Percentiles rank a stretch among this genome's conserved stretches.
Conservation (phyloP, 2,329 filamentous ascomycete genomes). For the Aspergillus pseudonomiae region DNA sequence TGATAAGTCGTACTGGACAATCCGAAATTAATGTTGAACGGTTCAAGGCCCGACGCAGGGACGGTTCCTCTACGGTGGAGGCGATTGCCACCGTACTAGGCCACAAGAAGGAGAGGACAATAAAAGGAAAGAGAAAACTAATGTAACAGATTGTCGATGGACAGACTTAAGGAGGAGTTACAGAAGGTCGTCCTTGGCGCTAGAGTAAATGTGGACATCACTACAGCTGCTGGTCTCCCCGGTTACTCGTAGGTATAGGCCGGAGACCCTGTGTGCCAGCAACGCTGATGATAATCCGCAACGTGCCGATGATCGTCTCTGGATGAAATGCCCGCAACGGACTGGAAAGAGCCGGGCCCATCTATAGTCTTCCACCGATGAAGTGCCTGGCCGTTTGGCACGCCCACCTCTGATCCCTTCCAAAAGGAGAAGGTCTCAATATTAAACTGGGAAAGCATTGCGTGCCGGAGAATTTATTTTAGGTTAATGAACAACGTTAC, state of each 20-base stretch:
- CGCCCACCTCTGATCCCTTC: constrained; percentile 26
- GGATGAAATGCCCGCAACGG: not conserved
- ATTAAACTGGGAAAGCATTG: constrained; percentile 18
- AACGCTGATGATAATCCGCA: not conserved
- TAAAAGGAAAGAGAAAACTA: not conserved
- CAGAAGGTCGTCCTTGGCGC: constrained; percentile 16
- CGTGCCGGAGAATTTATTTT: constrained; percentile 19
- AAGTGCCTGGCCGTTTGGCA: constrained; percentile 18
- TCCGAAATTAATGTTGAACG: constrained; percentile 22
- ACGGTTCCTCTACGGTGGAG: constrained; percentile 25
- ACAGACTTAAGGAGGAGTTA: constrained; percentile 4
- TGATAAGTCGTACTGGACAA: constrained; percentile 7
- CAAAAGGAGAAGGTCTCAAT: constrained; percentile 24
- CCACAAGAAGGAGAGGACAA: not conserved
- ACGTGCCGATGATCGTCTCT: not conserved
- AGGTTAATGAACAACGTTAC: constrained; percentile 14
- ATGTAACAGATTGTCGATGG: not conserved
- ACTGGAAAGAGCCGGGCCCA: not conserved
- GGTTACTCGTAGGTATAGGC: not conserved
- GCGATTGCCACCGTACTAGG: not conserved
- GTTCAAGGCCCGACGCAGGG: constrained; percentile 16
- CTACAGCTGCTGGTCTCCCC: not conserved
- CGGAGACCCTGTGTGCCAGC: not conserved
- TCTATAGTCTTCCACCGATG: constrained; percentile 13
- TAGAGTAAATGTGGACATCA: not conserved